Conservation (phyloP, 306 rosid species). For the Trichosanthes cucumerina region DNA sequence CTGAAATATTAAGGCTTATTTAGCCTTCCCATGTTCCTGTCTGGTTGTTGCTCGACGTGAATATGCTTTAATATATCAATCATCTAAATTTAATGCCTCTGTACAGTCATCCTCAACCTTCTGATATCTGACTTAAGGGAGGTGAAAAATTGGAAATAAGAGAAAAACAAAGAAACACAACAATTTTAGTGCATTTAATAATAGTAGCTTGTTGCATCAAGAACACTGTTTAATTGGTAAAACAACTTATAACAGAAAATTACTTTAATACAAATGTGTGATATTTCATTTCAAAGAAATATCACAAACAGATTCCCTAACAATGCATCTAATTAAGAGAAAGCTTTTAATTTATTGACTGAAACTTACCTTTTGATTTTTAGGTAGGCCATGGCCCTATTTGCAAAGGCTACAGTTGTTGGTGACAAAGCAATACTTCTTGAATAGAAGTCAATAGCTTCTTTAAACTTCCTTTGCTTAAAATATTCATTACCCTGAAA, state of each 20-base stretch:
- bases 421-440: constrained; percentile 89
- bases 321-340: not conserved
- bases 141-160: not conserved
- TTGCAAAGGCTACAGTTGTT: constrained; percentile 89
- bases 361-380: constrained; percentile 61
- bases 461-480: constrained; percentile 85
- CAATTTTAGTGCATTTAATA: not conserved
- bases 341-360: not conserved
- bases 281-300: not conserved
- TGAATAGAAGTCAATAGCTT: constrained; percentile 83
- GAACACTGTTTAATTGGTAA: not conserved
- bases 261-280: not conserved
- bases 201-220: not conserved
- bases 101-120: constrained; percentile 95
- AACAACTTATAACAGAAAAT: not conserved
- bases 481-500: constrained; percentile 87
- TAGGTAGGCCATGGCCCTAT: constrained; percentile 90
- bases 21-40: constrained; percentile 74
- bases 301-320: not conserved
- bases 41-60: constrained; percentile 84
- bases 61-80: constrained; percentile 88
- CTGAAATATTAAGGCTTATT: constrained; percentile 74
- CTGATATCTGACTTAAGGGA: constrained; percentile 39
- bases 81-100: constrained; percentile 89
- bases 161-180: not conserved